phyloP scores from a whole-genome alignment of 2,329 filamentous ascomycete genomes.

The Aspergillus novofumigatus region DNA sequence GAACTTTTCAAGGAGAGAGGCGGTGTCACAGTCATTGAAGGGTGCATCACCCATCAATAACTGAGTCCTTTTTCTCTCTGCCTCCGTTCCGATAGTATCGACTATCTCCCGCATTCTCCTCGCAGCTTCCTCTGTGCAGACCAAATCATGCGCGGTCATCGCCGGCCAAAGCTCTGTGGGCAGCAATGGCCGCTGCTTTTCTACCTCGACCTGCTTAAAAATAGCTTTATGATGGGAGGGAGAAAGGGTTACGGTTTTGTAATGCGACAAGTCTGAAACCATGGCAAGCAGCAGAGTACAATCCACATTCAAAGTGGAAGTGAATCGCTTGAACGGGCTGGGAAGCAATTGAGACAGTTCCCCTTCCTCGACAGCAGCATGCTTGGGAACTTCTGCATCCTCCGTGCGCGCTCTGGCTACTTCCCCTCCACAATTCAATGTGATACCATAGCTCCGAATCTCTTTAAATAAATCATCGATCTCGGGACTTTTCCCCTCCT shows the following conservation, averaged over 20 bases:
- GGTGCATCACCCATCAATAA: conserved; percentile 53
- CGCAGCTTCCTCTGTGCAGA: conserved; percentile 64
- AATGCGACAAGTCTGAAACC: conserved; percentile 69
- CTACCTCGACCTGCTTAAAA: conserved; percentile 60
- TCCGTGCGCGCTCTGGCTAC: conserved; percentile 8
- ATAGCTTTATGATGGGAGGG: conserved; percentile 59
- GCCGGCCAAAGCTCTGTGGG: conserved; percentile 60
- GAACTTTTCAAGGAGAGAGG: conserved; percentile 33
- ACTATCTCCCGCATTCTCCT: conserved; percentile 65
- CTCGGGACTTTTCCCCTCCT: conserved; percentile 46
- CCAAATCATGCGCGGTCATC: conserved; percentile 52
- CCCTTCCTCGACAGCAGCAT: conserved; percentile 8
- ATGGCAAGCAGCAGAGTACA: conserved; percentile 67
- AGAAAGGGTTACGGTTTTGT: conserved; percentile 39
- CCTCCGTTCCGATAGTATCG: conserved; percentile 57
- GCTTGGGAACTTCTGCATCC: conserved; percentile 4
- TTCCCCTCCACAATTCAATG: conserved; percentile 34
- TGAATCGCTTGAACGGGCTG: conserved; percentile 39
- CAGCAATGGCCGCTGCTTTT: conserved; percentile 58
- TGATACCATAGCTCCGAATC: conserved; percentile 50
- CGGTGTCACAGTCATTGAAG: conserved; percentile 28
- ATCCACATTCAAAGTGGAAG: conserved; percentile 45
- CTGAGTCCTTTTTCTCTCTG: conserved; percentile 56
- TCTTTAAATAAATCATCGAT: conserved; percentile 55
- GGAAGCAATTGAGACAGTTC: conserved; percentile 36